Base-by-base conservation (phyloP, 371 early-diverging fungal species). In the Mucor circinelloides region DNA sequence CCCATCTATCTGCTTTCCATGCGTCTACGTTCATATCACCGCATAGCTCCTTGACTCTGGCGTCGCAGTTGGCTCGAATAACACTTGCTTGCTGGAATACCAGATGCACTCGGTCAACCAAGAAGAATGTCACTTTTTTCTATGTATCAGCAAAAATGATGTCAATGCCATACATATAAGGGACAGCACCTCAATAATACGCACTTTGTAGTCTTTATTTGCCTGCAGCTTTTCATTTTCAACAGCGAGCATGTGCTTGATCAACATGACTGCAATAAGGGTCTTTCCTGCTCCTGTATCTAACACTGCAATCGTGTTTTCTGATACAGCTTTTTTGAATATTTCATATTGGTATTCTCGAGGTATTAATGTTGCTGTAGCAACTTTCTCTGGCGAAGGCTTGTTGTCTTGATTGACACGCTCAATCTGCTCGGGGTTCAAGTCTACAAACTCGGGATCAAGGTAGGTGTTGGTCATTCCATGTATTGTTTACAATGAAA, bases 231-330 rank as follows among this genome's bases (percentile, higher is more conserved):
- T 60, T 32, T 60, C 46, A 60, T 27, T 30, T 48, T 79, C 87
- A 58, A 60, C 74, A 8, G 44, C 59, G 3, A 78, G 80, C 69
- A 92, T 84, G 66, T 92, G 82, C 74, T 91, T 88, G 58, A 95
- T 90, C 28, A 96, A 80, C 88, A 95, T 82, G 15, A 88, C 88
- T 1, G 96, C 89, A 25, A 95, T 91, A 10, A 95, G 73, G 7
- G 97, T 96, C 71, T 97, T 95, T 19, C 97, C 97, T 21, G 90
- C 88, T 6, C 97, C 97, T 0, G 97, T 96, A 64, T 94, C 93
- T 60, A 97, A 80, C 5, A 95, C 92, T 0, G 94, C 92, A 62
- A 97, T 89, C 21, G 92, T 82, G 73, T 96, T 97, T 7, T 78
- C 75, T 2, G 74, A 57, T 25, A 76, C 66, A 1, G 97, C 94